A percentile compares a stretch with the other conserved stretches of the same genome.
These are phyloP conservation scores for Annulohypoxylon maeteangense DNA, from an alignment of 495 filamentous ascomycete genomes.

Conservation along the genomic window DNA sequence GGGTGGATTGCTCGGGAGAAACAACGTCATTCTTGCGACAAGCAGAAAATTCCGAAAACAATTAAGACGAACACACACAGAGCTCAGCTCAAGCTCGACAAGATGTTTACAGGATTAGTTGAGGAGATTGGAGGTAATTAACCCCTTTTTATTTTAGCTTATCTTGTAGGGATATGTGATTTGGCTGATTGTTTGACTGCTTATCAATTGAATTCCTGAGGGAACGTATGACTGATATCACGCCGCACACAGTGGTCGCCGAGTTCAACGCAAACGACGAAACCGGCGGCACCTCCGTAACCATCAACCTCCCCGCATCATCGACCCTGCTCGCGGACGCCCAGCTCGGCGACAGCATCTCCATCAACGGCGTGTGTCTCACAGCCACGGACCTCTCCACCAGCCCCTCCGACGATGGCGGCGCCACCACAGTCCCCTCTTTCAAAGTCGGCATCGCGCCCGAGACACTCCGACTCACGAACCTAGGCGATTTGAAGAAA, in stretches of 20 bases:
- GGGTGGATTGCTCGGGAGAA: constrained; percentile 16
- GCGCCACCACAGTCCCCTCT: constrained; percentile 44
- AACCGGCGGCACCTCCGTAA: constrained; percentile 87
- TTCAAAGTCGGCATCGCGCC: constrained; percentile 97
- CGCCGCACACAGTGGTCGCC: constrained; percentile 72
- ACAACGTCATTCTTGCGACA: constrained; percentile 40
- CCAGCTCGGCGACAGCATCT: constrained; percentile 91
- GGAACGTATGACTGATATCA: not conserved
- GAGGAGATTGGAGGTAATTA: constrained; percentile 90
- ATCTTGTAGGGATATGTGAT: not conserved
- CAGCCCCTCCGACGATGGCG: not conserved
- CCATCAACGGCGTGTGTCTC: constrained; percentile 89
- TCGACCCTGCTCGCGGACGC: constrained; percentile 83
- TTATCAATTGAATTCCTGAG: not conserved
- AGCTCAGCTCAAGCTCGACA: constrained; percentile 36
- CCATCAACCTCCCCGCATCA: constrained; percentile 71
- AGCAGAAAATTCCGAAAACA: constrained; percentile 12
- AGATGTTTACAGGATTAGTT: constrained; percentile 97
- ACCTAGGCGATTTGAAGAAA: constrained; percentile 76
- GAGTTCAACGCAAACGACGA: constrained; percentile 82
- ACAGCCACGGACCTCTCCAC: constrained; percentile 72
- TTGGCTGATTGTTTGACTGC: not conserved
- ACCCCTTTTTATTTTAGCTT: constrained; percentile 19
- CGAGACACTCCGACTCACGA: constrained; percentile 95
- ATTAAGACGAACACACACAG: constrained; percentile 12